Conservation (phyloP, 345 rosid species). For the Rhodamnia argentea region DNA sequence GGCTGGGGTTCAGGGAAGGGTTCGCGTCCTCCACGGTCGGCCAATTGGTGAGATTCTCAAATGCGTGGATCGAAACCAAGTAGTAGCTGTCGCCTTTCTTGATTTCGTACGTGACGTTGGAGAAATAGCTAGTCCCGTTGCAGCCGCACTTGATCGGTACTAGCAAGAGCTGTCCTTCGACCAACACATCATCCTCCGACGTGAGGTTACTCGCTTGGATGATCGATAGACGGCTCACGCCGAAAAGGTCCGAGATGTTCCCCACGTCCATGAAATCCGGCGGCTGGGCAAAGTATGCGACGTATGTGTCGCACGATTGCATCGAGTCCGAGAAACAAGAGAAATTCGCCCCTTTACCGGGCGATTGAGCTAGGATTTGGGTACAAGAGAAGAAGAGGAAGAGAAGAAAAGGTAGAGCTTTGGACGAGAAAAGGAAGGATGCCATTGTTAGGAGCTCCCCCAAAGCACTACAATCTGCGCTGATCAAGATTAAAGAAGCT, state of each 20-base stretch:
- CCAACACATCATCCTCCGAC: constrained; percentile 23
- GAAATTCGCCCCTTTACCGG: constrained; percentile 15
- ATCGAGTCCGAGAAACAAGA: constrained; percentile 17
- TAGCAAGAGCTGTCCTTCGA: constrained; percentile 41
- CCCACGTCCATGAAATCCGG: constrained; percentile 32
- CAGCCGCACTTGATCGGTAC: constrained; percentile 47
- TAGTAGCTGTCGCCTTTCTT: constrained; percentile 40
- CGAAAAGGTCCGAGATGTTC: constrained; percentile 40
- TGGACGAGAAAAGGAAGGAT: constrained; percentile 1
- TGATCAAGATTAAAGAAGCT: neutral
- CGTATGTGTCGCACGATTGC: constrained; percentile 28
- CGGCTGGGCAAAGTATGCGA: constrained; percentile 26
- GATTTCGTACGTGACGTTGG: constrained; percentile 41
- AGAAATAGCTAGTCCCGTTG: constrained; percentile 31
- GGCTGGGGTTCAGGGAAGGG: constrained; percentile 19
- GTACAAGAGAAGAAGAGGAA: neutral
- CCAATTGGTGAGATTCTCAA: constrained; percentile 45
- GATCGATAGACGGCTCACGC: constrained; percentile 17
- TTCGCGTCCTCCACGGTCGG: constrained; percentile 25
- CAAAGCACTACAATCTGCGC: neutral
- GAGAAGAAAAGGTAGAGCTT: neutral
- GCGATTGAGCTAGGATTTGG: constrained; percentile 15
- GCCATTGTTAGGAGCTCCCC: constrained; percentile 20
- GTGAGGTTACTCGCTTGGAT: constrained; percentile 38
- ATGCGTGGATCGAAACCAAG: constrained; percentile 21